These are phyloP conservation scores for Murraya koenigii DNA, from an alignment of 345 rosid genomes.

Conservation along the genomic window DNA sequence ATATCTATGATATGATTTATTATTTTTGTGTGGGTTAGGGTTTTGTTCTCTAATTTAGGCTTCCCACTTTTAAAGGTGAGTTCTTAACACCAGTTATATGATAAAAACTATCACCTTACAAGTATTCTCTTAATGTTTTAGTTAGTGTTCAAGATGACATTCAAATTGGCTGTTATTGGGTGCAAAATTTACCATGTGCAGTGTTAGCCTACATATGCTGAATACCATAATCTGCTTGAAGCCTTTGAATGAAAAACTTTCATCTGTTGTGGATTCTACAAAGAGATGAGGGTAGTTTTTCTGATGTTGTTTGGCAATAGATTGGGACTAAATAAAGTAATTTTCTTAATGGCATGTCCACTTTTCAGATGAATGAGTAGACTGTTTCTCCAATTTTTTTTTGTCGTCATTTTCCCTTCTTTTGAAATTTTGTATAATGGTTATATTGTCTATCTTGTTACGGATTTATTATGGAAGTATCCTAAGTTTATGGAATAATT, in stretches of 20 bases:
- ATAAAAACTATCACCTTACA: conserved; percentile 69
- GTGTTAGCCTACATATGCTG: conserved; percentile 60
- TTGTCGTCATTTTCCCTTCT: neutral
- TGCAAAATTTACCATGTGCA: conserved; percentile 24
- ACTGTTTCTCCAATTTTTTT: neutral
- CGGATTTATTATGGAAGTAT: too few relatives aligned
- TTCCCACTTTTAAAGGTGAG: too few relatives aligned
- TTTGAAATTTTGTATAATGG: neutral
- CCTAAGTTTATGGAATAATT: too few relatives aligned
- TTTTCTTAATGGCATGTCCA: neutral
- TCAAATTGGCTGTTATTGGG: neutral
- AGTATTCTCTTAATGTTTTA: conserved; percentile 30
- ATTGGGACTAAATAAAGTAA: conserved; percentile 2
- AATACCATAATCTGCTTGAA: conserved; percentile 70
- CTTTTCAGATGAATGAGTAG: neutral
- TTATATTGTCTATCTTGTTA: neutral
- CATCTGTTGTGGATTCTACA: conserved; percentile 29
- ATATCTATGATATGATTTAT: too few relatives aligned
- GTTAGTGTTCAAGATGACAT: neutral
- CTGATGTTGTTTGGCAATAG: neutral
- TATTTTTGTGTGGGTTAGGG: too few relatives aligned
- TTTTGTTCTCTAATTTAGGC: too few relatives aligned
- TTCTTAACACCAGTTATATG: too few relatives aligned
- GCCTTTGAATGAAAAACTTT: conserved; percentile 58
- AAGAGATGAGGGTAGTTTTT: too few relatives aligned